Base-by-base conservation (phyloP, 2,329 filamentous ascomycete species). In the Didymella glomerata region DNA sequence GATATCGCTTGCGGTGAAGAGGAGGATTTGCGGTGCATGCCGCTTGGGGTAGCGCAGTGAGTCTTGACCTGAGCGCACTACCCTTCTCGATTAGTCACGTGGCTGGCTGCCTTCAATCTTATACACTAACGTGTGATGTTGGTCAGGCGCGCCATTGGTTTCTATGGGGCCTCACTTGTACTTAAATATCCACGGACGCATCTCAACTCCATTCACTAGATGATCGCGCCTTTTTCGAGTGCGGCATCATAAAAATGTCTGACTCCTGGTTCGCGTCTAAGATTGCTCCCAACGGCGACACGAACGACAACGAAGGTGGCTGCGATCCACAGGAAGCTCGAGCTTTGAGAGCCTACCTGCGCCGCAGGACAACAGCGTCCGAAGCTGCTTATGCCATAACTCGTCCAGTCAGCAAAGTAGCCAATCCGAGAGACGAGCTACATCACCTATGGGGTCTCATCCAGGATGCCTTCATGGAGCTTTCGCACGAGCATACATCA, bases 301-400 rank as follows among this genome's bases (percentile, higher is more conserved):
- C 28, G 10, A 41, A 54, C n/a, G 14, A 57, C n/a, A 25, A 50
- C 30, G 45, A 57, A 47, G 52, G 48, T n/a, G 59, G 56, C 18
- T 57, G 56, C 24, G 55, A 62, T 27, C 59, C 59, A 7, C 25
- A 57, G 18, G 59, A 62, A 48, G 62, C 56, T 11, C 30, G 41
- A 32, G 62, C 62, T 3, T 22, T 64, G 13, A 48, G 57, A 57
- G 18, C 48, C 55, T 64, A 62, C 49, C 41, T 64, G 16, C 42
- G 9, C 7, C 48, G 46, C 14, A 30, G 42, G 10, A 59, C 51
- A 18, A 51, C 59, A 0, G 32, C 55, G 2, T 28, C 22, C 9
- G 52, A 59, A 42, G 59, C 62, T 8, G 62, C 62, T 9, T 45
- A 48, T 20, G 55, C 58, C 25, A 62, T 62, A 41, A 62, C 53